Evolutionary conservation across 805 yeast genomes (phyloP), one percentile per base, ranked within the genome.

Genomic region (Yamadazyma akitaensis): DNA sequence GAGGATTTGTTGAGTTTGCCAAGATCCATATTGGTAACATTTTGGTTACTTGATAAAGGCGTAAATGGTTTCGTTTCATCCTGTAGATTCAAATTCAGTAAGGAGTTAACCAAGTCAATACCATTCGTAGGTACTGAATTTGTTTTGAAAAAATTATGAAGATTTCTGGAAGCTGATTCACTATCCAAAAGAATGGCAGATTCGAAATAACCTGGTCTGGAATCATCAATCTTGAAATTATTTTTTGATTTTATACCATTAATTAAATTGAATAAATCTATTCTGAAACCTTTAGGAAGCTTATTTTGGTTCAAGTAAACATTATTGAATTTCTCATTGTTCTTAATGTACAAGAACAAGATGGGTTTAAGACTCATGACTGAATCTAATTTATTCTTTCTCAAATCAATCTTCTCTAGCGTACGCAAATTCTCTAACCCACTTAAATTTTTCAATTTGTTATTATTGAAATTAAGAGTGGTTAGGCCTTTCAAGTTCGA

Each of bases 171-270:
- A 0, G 82, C 77, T 19, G 68, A 65, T 50, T 75, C 80, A 2
- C 73, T 64, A 51, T 79, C 84, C 43, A 80, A 63, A 25, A 80
- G 60, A 54, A 80, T 57, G 28, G 84, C 75, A 17, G 78, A 70
- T 61, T 80, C 85, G 61, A 80, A 78, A 46, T 80, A 77, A 0
- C 85, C 84, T 0, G 85, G 85, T 44, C 76, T 60, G 3, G 84
- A 78, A 37, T 82, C 84, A 57, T 80, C 85, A 33, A 80, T 75
- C 53, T 76, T 76, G 48, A 80, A 56, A 7, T 57, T 56, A 51
- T 78, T 78, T 19, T 67, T 66, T 48, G 73, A 73, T 47, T 68
- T 72, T 34, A 77, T 74, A 8, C 83, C 84, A 55, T 79, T 79
- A 53, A 77, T 67, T 42, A 80, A 59, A 58, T 81, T 80, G 62